These are phyloP conservation scores for Trichoderma parareesei DNA, from an alignment of 495 filamentous ascomycete genomes.

Conservation along the genomic window DNA sequence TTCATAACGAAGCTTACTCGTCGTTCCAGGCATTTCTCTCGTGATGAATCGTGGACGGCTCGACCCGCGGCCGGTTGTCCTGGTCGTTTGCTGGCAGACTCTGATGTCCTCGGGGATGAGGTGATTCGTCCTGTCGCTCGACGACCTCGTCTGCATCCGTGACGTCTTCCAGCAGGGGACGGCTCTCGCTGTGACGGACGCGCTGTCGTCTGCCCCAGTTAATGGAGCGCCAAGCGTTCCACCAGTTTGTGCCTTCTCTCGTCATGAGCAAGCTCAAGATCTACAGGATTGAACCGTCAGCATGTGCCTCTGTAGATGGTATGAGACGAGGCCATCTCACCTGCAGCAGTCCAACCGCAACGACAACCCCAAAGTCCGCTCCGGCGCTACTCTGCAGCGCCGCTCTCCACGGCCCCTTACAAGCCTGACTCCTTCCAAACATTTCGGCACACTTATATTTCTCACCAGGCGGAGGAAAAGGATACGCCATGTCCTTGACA, in stretches of 20 bases:
- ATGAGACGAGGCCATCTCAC: no score
- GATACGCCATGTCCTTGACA: constrained; percentile 48
- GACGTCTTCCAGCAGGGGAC: constrained; percentile 3
- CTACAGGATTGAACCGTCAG: background rate
- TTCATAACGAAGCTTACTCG: background rate
- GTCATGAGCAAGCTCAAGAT: background rate
- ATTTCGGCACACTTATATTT: constrained; percentile 6
- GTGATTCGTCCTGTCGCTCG: background rate
- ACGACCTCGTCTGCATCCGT: constrained; percentile 9
- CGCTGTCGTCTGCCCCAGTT: constrained; percentile 1
- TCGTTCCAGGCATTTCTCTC: constrained; percentile 10
- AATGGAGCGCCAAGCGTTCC: constrained; percentile 2
- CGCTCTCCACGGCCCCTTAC: constrained; percentile 20
- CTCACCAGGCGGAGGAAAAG: constrained; percentile 31
- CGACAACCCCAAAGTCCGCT: constrained; percentile 19
- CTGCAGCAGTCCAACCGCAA: constrained; percentile 26
- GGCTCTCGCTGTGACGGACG: background rate
- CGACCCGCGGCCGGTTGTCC: constrained; percentile 1
- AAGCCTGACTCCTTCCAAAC: constrained; percentile 12
- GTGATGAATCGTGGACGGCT: constrained; percentile 7
- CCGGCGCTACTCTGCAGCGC: constrained; percentile 21
- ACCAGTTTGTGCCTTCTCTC: constrained; percentile 4
- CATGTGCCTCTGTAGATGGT: no score
- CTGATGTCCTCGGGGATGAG: background rate
- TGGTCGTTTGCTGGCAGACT: background rate